These are phyloP conservation scores for Zarea fungicola DNA, from an alignment of 2,329 filamentous ascomycete species.

Conservation along the genomic window DNA sequence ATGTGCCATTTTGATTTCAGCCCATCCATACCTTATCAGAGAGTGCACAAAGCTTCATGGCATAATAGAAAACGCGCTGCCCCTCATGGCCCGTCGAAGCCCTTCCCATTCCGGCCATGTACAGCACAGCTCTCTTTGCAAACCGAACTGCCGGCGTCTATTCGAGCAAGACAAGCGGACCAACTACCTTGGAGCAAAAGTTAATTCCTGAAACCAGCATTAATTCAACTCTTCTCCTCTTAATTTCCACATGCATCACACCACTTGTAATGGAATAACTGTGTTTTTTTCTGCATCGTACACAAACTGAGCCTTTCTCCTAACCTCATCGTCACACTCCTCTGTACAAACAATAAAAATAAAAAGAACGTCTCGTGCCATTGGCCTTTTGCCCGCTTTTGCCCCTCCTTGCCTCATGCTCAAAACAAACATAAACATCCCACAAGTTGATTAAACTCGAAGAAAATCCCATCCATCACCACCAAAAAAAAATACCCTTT, in stretches of 20 bases:
- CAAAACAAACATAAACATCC: background rate
- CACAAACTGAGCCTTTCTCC: background rate
- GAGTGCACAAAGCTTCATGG: background rate
- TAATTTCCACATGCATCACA: too few relatives aligned
- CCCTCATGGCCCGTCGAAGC: background rate
- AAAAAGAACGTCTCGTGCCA: too few relatives aligned
- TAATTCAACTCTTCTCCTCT: too few relatives aligned
- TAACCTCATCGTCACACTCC: background rate
- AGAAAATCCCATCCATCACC: too few relatives aligned
- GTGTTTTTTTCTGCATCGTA: background rate
- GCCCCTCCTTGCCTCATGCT: background rate
- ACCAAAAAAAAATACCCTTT: too few relatives aligned
- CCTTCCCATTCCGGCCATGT: background rate
- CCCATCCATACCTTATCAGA: background rate
- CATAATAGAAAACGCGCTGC: too few relatives aligned
- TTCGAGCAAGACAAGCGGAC: background rate
- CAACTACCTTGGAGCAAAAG: background rate
- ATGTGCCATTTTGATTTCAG: background rate
- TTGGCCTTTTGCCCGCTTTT: conserved; percentile 4
- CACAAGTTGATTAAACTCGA: too few relatives aligned
- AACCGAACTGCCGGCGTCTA: background rate
- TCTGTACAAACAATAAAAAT: background rate
- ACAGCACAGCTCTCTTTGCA: background rate
- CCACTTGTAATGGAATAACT: too few relatives aligned
- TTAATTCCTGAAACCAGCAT: background rate